phyloP scores from a whole-genome alignment of 768 basidiomycete genomes.

The Lactifluus hygrophoroides region DNA sequence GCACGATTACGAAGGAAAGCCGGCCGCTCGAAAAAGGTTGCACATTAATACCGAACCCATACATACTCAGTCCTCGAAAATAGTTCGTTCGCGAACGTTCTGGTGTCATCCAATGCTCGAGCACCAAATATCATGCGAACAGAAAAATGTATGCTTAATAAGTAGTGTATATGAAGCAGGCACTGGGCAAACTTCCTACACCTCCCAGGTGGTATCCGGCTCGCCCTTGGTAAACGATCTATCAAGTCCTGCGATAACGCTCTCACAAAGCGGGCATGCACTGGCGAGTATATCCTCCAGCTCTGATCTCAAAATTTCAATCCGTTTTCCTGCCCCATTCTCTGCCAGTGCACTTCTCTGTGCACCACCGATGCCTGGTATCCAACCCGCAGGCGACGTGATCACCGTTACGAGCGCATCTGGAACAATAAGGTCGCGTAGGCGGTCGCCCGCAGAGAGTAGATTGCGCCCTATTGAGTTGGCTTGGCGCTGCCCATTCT shows the following conservation, averaged over 20 bases:
- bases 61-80: background rate
- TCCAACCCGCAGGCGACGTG: slow-evolving; percentile 62
- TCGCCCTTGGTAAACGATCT: slow-evolving; percentile 81
- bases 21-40: slow-evolving; percentile 74
- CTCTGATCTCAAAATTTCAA: slow-evolving; percentile 70
- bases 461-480: slow-evolving; percentile 70
- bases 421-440: slow-evolving; percentile 89
- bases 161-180: slow-evolving; percentile 8
- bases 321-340: slow-evolving; percentile 47
- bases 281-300: slow-evolving; percentile 85
- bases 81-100: background rate
- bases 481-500: slow-evolving; percentile 56
- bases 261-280: slow-evolving; percentile 90
- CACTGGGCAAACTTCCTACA: slow-evolving; percentile 32
- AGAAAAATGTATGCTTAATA: background rate
- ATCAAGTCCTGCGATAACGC: slow-evolving; percentile 77
- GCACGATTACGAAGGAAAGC: slow-evolving; percentile 63
- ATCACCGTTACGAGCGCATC: slow-evolving; percentile 86
- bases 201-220: slow-evolving; percentile 66
- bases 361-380: slow-evolving; percentile 52
- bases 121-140: background rate
- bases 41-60: slow-evolving; percentile 36
- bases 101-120: background rate
- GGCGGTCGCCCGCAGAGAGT: slow-evolving; percentile 78
- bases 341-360: slow-evolving; percentile 38